Conservation (phyloP, 495 filamentous ascomycete species). For the Tuber magnatum region DNA sequence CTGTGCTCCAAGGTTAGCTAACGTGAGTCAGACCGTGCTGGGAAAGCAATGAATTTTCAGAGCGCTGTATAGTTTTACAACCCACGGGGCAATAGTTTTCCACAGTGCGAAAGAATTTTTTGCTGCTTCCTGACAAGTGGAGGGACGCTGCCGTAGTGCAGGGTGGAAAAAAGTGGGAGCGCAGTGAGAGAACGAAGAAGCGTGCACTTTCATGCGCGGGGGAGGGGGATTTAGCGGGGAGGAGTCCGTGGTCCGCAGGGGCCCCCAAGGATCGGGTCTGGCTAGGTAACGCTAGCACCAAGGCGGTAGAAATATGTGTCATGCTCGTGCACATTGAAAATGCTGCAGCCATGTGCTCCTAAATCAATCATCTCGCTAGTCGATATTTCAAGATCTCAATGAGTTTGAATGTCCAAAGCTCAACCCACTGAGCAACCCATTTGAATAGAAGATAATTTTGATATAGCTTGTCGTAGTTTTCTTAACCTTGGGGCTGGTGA, state of each 20-base stretch:
- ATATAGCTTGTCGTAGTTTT: not conserved
- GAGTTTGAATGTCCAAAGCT: not conserved
- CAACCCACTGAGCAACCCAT: not conserved
- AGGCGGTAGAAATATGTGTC: not conserved
- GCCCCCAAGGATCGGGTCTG: not conserved
- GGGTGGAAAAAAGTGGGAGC: not conserved
- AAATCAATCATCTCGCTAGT: not conserved
- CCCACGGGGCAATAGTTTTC: not conserved
- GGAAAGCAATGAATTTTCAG: not conserved
- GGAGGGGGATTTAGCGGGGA: not conserved
- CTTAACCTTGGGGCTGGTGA: not conserved
- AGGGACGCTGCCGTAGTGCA: not conserved
- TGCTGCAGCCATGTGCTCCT: not conserved
- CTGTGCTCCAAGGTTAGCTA: not conserved
- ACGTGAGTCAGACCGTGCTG: not conserved
- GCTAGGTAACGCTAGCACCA: not conserved
- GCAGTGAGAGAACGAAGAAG: not conserved
- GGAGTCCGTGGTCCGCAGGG: not conserved
- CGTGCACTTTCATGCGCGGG: not conserved
- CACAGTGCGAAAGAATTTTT: not conserved
- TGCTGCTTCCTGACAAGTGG: not conserved
- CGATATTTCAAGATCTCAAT: not conserved
- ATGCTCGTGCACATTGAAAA: not conserved
- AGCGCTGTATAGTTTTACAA: not conserved
- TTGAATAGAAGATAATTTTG: not conserved